phyloP scores from a whole-genome alignment of 2,329 filamentous ascomycete genomes.

The Trichophyton verrucosum region DNA sequence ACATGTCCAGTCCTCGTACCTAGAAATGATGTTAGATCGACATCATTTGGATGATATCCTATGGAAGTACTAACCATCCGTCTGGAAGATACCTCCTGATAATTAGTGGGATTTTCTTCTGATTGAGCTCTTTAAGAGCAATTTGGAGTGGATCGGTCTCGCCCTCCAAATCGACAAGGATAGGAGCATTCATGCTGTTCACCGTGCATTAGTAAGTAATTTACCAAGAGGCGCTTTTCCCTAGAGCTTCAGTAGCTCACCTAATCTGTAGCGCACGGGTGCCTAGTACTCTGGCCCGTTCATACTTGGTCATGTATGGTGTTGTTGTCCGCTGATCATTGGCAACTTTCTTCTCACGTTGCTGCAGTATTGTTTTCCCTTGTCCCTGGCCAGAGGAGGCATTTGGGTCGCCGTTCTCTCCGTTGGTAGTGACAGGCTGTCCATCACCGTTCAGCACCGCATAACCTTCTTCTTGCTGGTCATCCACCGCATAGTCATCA shows the following conservation, averaged over 20 bases:
- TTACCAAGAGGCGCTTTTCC: background rate
- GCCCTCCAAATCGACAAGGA: conserved; percentile 90
- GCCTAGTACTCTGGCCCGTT: conserved; percentile 82
- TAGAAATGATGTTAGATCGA: conserved; percentile 25
- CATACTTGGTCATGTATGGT: conserved; percentile 99
- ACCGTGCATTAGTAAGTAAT: background rate
- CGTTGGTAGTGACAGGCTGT: conserved; percentile 25
- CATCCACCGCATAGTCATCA: conserved; percentile 47
- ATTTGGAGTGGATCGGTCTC: conserved; percentile 97
- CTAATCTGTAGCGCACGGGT: conserved; percentile 93
- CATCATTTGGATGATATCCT: background rate
- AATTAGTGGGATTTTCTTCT: conserved; percentile 97
- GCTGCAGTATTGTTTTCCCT: conserved; percentile 45
- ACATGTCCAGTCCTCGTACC: conserved; percentile 98
- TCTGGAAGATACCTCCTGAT: conserved; percentile 92
- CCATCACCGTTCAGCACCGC: conserved; percentile 45
- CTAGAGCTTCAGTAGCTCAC: conserved; percentile 36
- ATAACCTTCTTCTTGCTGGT: conserved; percentile 40
- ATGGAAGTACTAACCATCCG: conserved; percentile 57
- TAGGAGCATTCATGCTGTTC: conserved; percentile 85
- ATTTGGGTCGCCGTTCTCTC: conserved; percentile 41
- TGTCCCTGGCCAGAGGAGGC: conserved; percentile 22
- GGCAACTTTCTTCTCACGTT: conserved; percentile 74
- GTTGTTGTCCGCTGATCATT: conserved; percentile 82
- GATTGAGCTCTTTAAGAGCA: conserved; percentile 88